phyloP scores from a whole-genome alignment of 2,329 filamentous ascomycete genomes.

The Onygenales sp. region DNA sequence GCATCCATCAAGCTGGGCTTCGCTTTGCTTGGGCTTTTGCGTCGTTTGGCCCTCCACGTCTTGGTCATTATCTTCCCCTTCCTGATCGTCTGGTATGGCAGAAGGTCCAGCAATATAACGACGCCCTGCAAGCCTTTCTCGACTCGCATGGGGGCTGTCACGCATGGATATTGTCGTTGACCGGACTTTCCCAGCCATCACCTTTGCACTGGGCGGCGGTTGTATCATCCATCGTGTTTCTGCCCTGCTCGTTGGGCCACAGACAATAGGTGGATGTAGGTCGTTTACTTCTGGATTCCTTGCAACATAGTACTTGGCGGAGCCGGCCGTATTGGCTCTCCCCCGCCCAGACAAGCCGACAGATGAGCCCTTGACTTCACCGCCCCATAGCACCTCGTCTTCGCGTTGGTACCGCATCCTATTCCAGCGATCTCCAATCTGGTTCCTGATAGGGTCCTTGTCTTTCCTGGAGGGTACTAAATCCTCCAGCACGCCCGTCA shows the following conservation, averaged over 20 bases:
- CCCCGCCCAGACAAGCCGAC: constrained; percentile 39
- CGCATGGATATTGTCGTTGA: constrained; percentile 15
- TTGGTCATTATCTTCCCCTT: too few relatives aligned
- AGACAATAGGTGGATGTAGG: constrained; percentile 75
- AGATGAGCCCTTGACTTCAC: constrained; percentile 46
- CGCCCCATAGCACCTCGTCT: constrained; percentile 70
- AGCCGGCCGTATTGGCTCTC: constrained; percentile 24
- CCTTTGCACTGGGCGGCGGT: constrained; percentile 75
- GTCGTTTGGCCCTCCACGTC: constrained; percentile 4
- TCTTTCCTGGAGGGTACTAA: constrained; percentile 26
- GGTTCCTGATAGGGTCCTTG: constrained; percentile 33
- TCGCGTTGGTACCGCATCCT: constrained; percentile 71
- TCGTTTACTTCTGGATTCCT: constrained; percentile 71
- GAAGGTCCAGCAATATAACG: too few relatives aligned
- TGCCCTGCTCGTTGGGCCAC: constrained; percentile 57
- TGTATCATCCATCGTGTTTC: constrained; percentile 88
- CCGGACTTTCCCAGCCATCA: constrained; percentile 76
- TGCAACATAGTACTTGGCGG: constrained; percentile 51
- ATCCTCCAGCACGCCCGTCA: constrained; percentile 4
- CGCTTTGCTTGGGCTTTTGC: not conserved
- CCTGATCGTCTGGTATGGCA: too few relatives aligned
- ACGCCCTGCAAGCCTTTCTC: not conserved
- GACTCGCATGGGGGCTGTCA: constrained; percentile 11
- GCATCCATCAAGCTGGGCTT: not conserved
- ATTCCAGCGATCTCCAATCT: constrained; percentile 58